Conservation (phyloP, 2,329 filamentous ascomycete species). For the Cytospora leucostoma region DNA sequence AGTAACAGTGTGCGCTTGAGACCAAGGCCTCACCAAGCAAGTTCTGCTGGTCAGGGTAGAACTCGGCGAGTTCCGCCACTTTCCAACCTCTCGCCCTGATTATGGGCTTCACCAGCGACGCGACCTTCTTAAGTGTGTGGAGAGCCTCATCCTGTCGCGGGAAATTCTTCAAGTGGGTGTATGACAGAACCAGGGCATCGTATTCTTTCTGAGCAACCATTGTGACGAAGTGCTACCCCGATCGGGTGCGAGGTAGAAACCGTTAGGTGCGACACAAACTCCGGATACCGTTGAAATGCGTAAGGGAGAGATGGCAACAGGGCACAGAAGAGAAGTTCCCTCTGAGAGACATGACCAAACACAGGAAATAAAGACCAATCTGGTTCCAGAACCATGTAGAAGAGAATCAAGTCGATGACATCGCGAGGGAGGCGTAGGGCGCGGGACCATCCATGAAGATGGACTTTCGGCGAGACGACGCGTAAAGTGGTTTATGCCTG, state of each 20-base stretch:
- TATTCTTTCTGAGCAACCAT: conserved; percentile 35
- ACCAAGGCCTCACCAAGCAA: conserved; percentile 62
- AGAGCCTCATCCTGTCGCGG: conserved; percentile 53
- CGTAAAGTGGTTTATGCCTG: conserved; percentile 26
- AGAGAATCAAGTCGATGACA: conserved; percentile 14
- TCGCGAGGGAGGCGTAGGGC: background rate
- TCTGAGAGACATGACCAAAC: background rate
- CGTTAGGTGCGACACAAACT: conserved; percentile 6
- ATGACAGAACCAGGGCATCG: conserved; percentile 50
- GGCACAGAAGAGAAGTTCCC: background rate
- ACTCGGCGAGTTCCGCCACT: conserved; percentile 78
- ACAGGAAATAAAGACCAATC: background rate
- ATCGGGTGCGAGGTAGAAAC: background rate
- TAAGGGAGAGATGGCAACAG: background rate
- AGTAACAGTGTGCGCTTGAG: background rate
- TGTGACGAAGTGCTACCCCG: background rate
- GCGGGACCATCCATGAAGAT: background rate
- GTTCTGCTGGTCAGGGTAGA: conserved; percentile 74
- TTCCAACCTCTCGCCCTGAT: conserved; percentile 86
- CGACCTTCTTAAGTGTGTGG: conserved; percentile 72
- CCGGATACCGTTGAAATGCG: background rate
- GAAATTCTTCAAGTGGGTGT: conserved; percentile 50
- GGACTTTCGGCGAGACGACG: conserved; percentile 10
- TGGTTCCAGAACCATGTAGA: conserved; percentile 18
- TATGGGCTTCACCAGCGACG: conserved; percentile 89